Evolutionary conservation across 1,139 yeast genomes (phyloP).

Genomic region (Blastobotrys aristatus): DNA sequence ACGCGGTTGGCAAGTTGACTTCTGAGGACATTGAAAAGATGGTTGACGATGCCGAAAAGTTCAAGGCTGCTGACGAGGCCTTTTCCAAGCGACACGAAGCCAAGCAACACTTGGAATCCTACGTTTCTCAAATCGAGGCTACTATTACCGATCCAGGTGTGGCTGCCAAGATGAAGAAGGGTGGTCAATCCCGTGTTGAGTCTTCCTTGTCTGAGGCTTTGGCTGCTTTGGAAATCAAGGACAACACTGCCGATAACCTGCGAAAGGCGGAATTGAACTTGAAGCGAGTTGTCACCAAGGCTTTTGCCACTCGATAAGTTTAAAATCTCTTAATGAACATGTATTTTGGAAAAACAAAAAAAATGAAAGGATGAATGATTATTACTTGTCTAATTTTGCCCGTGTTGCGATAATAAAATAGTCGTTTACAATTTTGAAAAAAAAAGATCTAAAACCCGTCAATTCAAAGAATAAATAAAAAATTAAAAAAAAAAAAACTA

Average conservation of each 20-base stretch:
- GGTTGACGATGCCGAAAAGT: slow-evolving; percentile 97
- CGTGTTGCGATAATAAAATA: neutral
- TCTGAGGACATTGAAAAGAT: slow-evolving; percentile 97
- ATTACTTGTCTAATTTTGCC: neutral
- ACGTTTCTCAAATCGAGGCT: slow-evolving; percentile 95
- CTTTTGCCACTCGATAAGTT: slow-evolving; percentile 93
- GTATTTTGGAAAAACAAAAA: slow-evolving; percentile 5
- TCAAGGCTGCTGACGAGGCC: slow-evolving; percentile 98
- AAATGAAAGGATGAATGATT: neutral
- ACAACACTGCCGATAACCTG: slow-evolving; percentile 91
- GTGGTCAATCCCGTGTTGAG: slow-evolving; percentile 97
- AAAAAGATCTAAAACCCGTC: neutral
- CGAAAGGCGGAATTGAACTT: slow-evolving; percentile 99
- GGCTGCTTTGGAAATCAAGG: slow-evolving; percentile 97
- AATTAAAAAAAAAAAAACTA: neutral
- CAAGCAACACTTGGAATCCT: slow-evolving; percentile 98
- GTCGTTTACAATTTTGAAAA: neutral
- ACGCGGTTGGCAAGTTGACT: slow-evolving; percentile 99
- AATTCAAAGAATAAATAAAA: neutral
- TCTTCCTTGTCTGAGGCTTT: slow-evolving; percentile 97
- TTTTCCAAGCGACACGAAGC: slow-evolving; percentile 99
- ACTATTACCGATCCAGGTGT: slow-evolving; percentile 98
- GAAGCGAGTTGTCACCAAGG: slow-evolving; percentile 99
- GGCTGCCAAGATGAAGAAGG: slow-evolving; percentile 96
- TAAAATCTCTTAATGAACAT: slow-evolving; percentile 1